Evolutionary conservation across 2,329 filamentous ascomycete genomes (phyloP), one percentile per base, ranked within the genome.

Genomic region (Ophiognomonia clavigignenti-juglandacearum): DNA sequence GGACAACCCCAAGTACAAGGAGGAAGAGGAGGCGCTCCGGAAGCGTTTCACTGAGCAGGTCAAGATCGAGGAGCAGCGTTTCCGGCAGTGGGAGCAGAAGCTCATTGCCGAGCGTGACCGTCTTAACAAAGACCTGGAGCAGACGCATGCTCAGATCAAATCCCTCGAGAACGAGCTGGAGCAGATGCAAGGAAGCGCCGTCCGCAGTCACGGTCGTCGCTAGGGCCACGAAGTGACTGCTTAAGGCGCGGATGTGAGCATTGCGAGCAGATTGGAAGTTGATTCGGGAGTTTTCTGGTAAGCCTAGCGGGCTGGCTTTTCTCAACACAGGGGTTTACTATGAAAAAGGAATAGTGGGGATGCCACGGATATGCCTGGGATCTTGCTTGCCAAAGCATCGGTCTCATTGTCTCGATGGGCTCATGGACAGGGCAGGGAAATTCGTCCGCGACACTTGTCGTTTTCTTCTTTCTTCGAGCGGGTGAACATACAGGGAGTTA

Each of bases 1-100:
- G 61, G 93, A 98, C 76, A 98, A 98, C 79, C 93, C 93, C 74
- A 98, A 98, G 79, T 98, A 97, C 82, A 98, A 98, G 83, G 93
- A 98, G 70, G 93, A 98, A 73, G 93, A 98, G 68, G 93, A 98
- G 79, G 88, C 88, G 53, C 83, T 98, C 57, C 85, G 93, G 73
- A 98, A 98, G 84, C 84, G 95, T 60, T 98, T 98, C 75, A 98
- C 93, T 59, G 93, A 98, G 77, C 93, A 98, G 72, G 93, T 98
- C 77, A 98, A 98, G 88, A 88, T 98, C 64, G 95, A 98, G 78
- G 93, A 98, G 75, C 90, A 96, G 76, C 85, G 93, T 57, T 98
- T 98, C 85, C 84, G 95, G 71, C 87, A 95, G 74, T 98, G 93
- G 93, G 93, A 98, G 77, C 93, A 98, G 83, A 97, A 97, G 82